Base-by-base conservation (phyloP, 2,329 filamentous ascomycete species). In the Chrysosphaeria jannelii region DNA sequence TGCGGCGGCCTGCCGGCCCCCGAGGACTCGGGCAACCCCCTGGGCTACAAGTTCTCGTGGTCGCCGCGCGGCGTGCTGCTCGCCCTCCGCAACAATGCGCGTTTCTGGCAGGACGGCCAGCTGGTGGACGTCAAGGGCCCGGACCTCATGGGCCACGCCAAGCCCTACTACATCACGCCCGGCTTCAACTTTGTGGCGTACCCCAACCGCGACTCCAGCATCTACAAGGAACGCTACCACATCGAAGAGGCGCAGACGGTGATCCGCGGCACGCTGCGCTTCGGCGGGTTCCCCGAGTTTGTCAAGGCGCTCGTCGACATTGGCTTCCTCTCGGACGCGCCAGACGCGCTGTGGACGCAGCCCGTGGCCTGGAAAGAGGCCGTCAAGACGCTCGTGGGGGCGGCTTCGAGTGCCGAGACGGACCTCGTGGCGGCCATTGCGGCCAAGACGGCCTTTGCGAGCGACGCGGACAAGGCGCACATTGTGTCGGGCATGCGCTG, bases 191-290 rank as follows among this genome's bases (percentile, higher is more conserved):
- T 89, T 36, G 78, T 91, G 34, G 76, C 70, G 20, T 93, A 93
- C 72, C 71, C 72, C 27, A 93, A 93, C 62, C 58, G 79, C 35
- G 79, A 93, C 48, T 79, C 67, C 11, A 85, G 74, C 10, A 55
- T 60, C 6, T 93, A 85, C 62, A 67, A 64, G 40, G 68, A 89
- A 54, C 64, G 74, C 31, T 91, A 91, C 58, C 48, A 62, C 45
- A 91, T 91, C 39, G 78, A 79, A 24, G 81, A 93, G 51, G 76
- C 75, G 9, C 48, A 89, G 46, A 90, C 74, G 24, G 62, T 91
- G 36, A 53, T 90, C 41, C 60, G 37, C 21, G 39, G 72, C 30
- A 88, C 78, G 14, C 58, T 91, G 17, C 57, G 81, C 33, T 93
- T 85, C 52, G 55, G 62, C 33, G 78, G 81, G 21, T 90, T 90